phyloP scores from a whole-genome alignment of 352 stramenopile species.

The Paralagenidium karlingii region DNA sequence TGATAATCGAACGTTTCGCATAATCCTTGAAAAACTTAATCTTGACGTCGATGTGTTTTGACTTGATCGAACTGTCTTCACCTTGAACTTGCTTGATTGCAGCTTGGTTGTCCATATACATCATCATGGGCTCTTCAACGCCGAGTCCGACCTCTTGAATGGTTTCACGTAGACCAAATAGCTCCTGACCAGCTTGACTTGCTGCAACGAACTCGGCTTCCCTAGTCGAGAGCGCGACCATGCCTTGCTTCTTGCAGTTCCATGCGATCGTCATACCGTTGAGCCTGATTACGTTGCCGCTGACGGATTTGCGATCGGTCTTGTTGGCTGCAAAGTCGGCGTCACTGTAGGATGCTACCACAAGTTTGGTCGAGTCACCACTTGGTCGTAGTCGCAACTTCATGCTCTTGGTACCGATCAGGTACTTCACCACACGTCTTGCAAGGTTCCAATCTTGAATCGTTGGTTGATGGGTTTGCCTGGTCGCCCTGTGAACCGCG shows the following conservation, averaged over 20 bases:
- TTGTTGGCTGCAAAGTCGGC: conserved; percentile 10
- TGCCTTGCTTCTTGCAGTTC: conserved; percentile 8
- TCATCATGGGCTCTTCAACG: background rate
- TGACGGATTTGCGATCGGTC: conserved; percentile 8
- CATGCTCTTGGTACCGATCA: conserved; percentile 8
- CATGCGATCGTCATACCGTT: conserved; percentile 6
- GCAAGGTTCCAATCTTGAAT: conserved; percentile 4
- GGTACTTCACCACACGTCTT: conserved; percentile 10
- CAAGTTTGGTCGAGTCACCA: no score
- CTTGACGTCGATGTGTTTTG: conserved; percentile 6
- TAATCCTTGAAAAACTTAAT: conserved; percentile 6
- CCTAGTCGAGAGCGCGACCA: conserved; percentile 6
- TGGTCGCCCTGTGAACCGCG: conserved; percentile 9
- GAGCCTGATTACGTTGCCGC: conserved; percentile 2
- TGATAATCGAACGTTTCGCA: background rate
- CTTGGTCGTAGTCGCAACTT: no score
- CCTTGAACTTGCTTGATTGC: conserved; percentile 3
- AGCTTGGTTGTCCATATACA: conserved; percentile 6
- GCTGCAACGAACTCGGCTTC: conserved; percentile 8
- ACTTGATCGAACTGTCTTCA: background rate
- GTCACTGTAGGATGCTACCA: conserved; percentile 8
- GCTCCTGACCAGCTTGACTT: background rate
- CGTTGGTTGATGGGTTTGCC: conserved; percentile 5
- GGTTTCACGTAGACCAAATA: conserved; percentile 3
- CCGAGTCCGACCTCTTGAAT: conserved; percentile 1